Conservation (phyloP, 2,329 filamentous ascomycete genomes). For the Fusarium robinianum region DNA sequence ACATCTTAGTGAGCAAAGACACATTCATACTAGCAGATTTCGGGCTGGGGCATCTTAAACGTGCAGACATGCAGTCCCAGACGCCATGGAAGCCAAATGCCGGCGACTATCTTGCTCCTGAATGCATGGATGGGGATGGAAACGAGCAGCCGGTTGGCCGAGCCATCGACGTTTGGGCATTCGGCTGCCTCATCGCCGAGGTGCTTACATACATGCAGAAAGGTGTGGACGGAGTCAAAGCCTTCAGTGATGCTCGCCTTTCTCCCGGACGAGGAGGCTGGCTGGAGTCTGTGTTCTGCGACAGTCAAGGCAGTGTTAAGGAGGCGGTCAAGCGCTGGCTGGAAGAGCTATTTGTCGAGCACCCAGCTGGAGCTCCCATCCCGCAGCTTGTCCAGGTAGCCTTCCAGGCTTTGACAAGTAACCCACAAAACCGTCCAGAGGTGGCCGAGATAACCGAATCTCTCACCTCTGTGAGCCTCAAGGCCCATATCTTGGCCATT, state of each 20-base stretch:
- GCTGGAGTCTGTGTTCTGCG: not conserved
- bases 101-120: constrained; percentile 1
- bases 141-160: not conserved
- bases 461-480: not conserved
- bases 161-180: constrained; percentile 5
- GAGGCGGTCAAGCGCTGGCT: not conserved
- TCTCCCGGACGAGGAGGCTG: not conserved
- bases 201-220: not conserved
- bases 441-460: not conserved
- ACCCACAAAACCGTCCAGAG: too few species aligned
- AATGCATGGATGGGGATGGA: constrained; percentile 1
- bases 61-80: not conserved
- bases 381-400: too few species aligned
- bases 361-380: too few species aligned
- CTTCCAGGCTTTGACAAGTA: too few species aligned
- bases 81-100: not conserved
- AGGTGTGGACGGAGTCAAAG: not conserved
- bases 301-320: not conserved
- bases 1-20: not conserved
- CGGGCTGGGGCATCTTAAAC: not conserved
- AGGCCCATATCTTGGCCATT: not conserved
- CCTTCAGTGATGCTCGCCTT: not conserved
- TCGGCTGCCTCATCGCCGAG: constrained; percentile 1
- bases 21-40: not conserved
- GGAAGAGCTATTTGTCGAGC: too few species aligned